Base-by-base conservation (phyloP, 805 yeast genomes). In the Candida ovalis region DNA sequence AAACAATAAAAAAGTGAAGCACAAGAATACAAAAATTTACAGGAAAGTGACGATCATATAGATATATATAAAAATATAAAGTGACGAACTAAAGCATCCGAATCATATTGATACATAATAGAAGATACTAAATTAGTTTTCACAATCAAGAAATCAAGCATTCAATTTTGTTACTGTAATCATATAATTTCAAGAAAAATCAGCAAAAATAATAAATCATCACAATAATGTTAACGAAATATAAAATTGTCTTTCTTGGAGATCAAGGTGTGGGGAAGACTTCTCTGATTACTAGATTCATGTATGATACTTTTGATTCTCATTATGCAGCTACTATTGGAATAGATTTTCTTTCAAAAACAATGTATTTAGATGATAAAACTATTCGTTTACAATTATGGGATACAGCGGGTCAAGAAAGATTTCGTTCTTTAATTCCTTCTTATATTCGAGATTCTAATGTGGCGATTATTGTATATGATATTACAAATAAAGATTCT, bases 331-430 rank as follows among this genome's bases (percentile, higher is more conserved):
- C 99, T 17, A 92, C 99, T 0, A 90, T 94, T 46, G 99, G 99
- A 23, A 94, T 94, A 53, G 98, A 94, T 66, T 94, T 94, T 63
- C 77, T 94, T 56, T 87, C 96, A 36, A 92, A 72, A 64, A 90
- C 97, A 4, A 88, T 89, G 95, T 94, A 94, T 66, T 73, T 94
- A 43, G 97, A 95, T 57, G 98, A 94, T 67, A 90, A 92, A 57
- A 94, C 99, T 3, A 88, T 94, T 37, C 78, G 99, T 60, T 76
- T 94, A 53, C 99, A 94, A 70, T 72, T 94, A 49, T 94, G 99
- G 98, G 98, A 91, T 66, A 91, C 98, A 3, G 96, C 96, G 1
- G 97, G 98, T 15, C 98, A 91, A 69, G 99, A 94, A 67, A 73
- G 99, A 58, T 94, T 94, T 73, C 76, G 98, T 62, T 86, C 96